Base-by-base conservation (phyloP, 495 filamentous ascomycete species). In the Penicillium lividum region DNA sequence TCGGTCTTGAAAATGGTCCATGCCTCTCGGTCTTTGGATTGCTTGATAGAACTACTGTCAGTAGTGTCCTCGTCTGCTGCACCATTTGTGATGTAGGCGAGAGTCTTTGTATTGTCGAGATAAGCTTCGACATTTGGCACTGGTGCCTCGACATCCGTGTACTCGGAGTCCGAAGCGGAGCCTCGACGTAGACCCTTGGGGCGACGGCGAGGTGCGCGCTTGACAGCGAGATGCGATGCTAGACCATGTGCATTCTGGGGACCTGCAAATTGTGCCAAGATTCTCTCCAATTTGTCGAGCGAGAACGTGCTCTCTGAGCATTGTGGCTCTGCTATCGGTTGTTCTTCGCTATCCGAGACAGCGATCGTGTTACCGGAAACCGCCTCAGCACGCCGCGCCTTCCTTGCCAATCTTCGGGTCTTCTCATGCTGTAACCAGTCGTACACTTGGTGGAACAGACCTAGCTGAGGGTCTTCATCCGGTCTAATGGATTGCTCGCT, bases 1-100 rank as follows among this genome's bases (percentile, higher is more conserved):
- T 98, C 93, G 48, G 80, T 84, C 70, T 97, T 98, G 78, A 99
- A 99, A 7, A 68, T 68, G 10, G 77, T 45, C 93, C 93, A 96
- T 1, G 83, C 85, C 61, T 88, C 86, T 50, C 77, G 80, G 57
- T 93, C 90, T 62, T 88, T 89, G 18, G 80, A 79, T 48, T 71
- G 70, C 62, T 76, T 73, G 34, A 59, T 54, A n/a, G 71, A 68
- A 53, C 43, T 64, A 22, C 57, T 59, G n/a, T 59, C 58, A 28
- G 68, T 68, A 25, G 59, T 50, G 4, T 80, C 76, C 28, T 83
- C 79, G 6, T 77, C 75, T 11, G 71, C 77, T 6, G 81, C 79
- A 40, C 72, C 73, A 10, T 88, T 89, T 16, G 84, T 85, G 16
- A 76, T 80, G 68, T 93, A 96, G 28, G 86, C 82, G 56, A 95